Conservation (phyloP, 108 stramenopile species). For the Cyclotella atomus region DNA sequence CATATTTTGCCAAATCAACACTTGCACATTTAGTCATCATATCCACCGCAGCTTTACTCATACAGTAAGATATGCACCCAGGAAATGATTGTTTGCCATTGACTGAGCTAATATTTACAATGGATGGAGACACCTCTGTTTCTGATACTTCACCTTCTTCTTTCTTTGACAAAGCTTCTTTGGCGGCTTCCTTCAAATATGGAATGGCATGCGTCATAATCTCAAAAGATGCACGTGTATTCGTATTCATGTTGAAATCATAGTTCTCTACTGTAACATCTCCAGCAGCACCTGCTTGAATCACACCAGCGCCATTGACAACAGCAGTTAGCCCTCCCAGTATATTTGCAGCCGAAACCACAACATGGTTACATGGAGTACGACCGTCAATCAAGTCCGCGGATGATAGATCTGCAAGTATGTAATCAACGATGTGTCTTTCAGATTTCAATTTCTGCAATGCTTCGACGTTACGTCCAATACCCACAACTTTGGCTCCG, state of each 20-base stretch:
- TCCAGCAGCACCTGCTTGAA: slow-evolving; percentile 60
- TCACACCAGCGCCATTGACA: slow-evolving; percentile 62
- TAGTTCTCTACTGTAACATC: slow-evolving; percentile 51
- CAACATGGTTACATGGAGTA: slow-evolving; percentile 42
- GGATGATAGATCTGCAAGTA: slow-evolving; percentile 56
- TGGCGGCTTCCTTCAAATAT: slow-evolving; percentile 41
- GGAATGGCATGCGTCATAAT: slow-evolving; percentile 67
- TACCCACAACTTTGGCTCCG: slow-evolving; percentile 59
- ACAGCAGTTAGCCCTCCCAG: slow-evolving; percentile 53
- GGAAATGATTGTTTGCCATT: slow-evolving; percentile 73
- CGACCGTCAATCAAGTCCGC: background rate
- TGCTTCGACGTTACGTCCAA: slow-evolving; percentile 46
- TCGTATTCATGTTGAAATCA: slow-evolving; percentile 57
- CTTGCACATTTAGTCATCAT: slow-evolving; percentile 64
- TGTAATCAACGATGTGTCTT: slow-evolving; percentile 38
- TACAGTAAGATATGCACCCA: slow-evolving; percentile 62
- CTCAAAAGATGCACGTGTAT: slow-evolving; percentile 66
- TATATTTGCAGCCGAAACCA: slow-evolving; percentile 44
- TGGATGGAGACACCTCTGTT: slow-evolving; percentile 49
- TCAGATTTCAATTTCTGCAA: slow-evolving; percentile 38
- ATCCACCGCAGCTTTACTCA: slow-evolving; percentile 72
- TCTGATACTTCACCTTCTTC: too few relatives aligned
- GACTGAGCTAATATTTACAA: slow-evolving; percentile 68
- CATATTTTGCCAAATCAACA: slow-evolving; percentile 65
- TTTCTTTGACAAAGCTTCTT: background rate